Evolutionary conservation across 2,329 filamentous ascomycete species (phyloP).

Genomic region (Biscogniauxia sp.): DNA sequence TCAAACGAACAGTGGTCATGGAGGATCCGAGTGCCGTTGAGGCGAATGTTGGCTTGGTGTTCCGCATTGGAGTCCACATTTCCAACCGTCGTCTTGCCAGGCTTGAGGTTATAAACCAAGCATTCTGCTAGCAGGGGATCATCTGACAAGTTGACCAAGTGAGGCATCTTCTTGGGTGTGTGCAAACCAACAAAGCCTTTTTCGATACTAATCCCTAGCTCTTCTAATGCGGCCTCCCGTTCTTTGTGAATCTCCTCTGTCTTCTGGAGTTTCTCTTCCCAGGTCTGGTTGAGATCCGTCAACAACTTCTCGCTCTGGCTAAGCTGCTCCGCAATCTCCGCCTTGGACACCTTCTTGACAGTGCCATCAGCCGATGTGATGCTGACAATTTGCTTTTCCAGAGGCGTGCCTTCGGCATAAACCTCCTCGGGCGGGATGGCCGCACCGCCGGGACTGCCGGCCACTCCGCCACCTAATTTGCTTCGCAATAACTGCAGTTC

Average conservation of each 20-base stretch:
- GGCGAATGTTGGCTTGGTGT: slow-evolving; percentile 77
- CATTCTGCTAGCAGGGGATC: slow-evolving; percentile 93
- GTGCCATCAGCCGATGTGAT: slow-evolving; percentile 83
- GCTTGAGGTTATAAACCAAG: slow-evolving; percentile 96
- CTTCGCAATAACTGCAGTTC: slow-evolving; percentile 82
- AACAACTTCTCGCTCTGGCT: slow-evolving; percentile 96
- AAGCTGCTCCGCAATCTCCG: slow-evolving; percentile 94
- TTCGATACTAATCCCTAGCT: slow-evolving; percentile 97
- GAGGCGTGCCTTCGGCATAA: slow-evolving; percentile 88
- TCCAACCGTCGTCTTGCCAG: slow-evolving; percentile 88
- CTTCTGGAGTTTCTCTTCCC: slow-evolving; percentile 94
- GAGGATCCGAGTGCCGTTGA: slow-evolving; percentile 91
- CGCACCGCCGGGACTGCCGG: slow-evolving; percentile 44
- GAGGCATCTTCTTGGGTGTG: slow-evolving; percentile 98
- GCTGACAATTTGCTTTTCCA: slow-evolving; percentile 95
- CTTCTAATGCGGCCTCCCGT: slow-evolving; percentile 89
- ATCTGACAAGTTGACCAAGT: slow-evolving; percentile 96
- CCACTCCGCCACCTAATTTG: slow-evolving; percentile 67
- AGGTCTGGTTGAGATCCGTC: slow-evolving; percentile 94
- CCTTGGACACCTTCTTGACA: slow-evolving; percentile 94
- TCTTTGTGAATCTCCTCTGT: slow-evolving; percentile 98
- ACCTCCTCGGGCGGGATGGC: slow-evolving; percentile 67
- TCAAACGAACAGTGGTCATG: slow-evolving; percentile 93
- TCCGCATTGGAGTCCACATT: slow-evolving; percentile 83
- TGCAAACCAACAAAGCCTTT: slow-evolving; percentile 95